Evolutionary conservation across 768 basidiomycete species (phyloP), one percentile per base, ranked within the genome.

Genomic region (Amanita thiersii): DNA sequence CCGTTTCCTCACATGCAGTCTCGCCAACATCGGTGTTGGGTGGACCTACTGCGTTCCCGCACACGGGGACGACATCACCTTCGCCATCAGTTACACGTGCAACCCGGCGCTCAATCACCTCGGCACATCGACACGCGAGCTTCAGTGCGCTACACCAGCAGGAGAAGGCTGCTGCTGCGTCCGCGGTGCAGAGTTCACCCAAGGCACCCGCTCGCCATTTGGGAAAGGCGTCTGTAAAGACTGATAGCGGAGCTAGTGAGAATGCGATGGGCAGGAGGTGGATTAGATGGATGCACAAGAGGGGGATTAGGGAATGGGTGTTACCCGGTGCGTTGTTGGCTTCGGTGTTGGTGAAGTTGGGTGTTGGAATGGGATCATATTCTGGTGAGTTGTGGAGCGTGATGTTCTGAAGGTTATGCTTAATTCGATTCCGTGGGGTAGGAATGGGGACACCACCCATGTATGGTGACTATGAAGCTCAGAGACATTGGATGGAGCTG

Each of bases 401-500:
- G n/a, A n/a, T n/a, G n/a, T n/a, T n/a, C n/a, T n/a, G n/a, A n/a
- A 15, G 8, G 18, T 34, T 19, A 8, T 41, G 10, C 25, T 35
- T 14, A 21, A 34, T 50, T 32, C 41, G 23, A 5, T 5, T 35
- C n/a, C 23, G 30, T 30, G 25, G 43, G 17, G 23, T 47, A 88
- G 89, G 90, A 4, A 57, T 74, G 48, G 67, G 57, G 21, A 75
- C 77, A 2, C 85, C 90, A 0, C 89, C 88, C 0, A 81, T 91
- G 79, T 88, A 73, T 49, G 91, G 91, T 2, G 91, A 94, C 61
- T 94, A 87, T 51, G 91, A 94, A 57, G 91, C 91, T 0, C 91
- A 93, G 54, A 68, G 91, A 40, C 91, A 93, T 60, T 94, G 91
- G 91, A 88, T 94, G 86, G 91, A 93, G 52, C 56, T 94, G 28